A percentile compares a stretch with the other conserved stretches of the same genome.
Conservation (phyloP, 2,329 filamentous ascomycete genomes). For the Onygenales sp. region DNA sequence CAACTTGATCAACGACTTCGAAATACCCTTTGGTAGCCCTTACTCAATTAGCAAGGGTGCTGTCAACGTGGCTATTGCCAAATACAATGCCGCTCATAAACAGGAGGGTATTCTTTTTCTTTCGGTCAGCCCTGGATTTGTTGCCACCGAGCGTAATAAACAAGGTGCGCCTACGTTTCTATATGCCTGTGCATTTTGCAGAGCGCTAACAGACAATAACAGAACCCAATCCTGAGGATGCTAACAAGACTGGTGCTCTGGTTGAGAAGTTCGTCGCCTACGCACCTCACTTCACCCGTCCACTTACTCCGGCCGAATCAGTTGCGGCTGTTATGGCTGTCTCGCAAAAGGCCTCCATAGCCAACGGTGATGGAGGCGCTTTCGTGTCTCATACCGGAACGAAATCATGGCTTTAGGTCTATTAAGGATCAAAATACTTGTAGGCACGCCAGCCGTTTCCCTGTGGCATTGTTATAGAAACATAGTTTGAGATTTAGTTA, state of each 20-base stretch:
- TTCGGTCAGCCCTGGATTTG: conserved; percentile 43
- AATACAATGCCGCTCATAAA: conserved; percentile 42
- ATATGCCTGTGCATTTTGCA: background rate
- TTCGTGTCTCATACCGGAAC: conserved; percentile 48
- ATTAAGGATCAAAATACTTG: no score
- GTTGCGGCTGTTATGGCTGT: conserved; percentile 22
- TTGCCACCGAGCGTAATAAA: conserved; percentile 32
- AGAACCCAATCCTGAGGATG: background rate
- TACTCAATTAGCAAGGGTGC: conserved; percentile 47
- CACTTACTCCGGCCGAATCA: conserved; percentile 28
- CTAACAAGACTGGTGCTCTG: conserved; percentile 14
- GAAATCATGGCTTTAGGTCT: conserved; percentile 41
- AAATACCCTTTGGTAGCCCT: conserved; percentile 24
- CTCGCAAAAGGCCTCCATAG: conserved; percentile 33
- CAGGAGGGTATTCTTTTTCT: conserved; percentile 46
- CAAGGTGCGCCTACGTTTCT: conserved; percentile 9
- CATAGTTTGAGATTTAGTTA: no score
- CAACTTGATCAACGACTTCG: conserved; percentile 31
- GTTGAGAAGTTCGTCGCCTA: conserved; percentile 24
- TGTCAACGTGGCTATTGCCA: conserved; percentile 44
- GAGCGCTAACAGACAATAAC: conserved; percentile 16
- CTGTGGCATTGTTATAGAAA: no score
- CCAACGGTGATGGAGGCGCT: conserved; percentile 39
- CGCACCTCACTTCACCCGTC: conserved; percentile 32
- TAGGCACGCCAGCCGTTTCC: no score